Conservation (phyloP, 371 early-diverging fungal genomes). For the Blakeslea trispora region DNA sequence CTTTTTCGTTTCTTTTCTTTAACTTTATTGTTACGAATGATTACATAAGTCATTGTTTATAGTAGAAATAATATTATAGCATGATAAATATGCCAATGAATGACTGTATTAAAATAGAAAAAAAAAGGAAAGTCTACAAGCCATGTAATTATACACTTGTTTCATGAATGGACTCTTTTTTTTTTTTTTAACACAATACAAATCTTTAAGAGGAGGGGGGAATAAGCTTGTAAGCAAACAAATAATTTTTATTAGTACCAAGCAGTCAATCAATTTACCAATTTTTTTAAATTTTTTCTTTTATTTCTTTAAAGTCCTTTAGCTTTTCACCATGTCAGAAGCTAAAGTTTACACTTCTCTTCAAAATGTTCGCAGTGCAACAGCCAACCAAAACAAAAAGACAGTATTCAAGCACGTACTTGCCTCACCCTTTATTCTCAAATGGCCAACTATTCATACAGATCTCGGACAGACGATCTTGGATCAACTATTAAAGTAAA, state of each 20-base stretch:
- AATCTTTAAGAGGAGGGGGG: too few species aligned
- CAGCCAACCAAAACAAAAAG: slow-evolving; percentile 21
- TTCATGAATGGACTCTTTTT: too few species aligned
- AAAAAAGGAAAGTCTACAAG: too few species aligned
- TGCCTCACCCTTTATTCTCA: slow-evolving; percentile 35
- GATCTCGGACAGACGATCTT: slow-evolving; percentile 25
- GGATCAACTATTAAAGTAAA: slow-evolving; percentile 29
- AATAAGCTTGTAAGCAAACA: too few species aligned
- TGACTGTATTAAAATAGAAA: too few species aligned
- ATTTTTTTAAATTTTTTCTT: neutral
- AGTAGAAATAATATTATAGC: too few species aligned
- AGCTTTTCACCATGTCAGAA: slow-evolving; percentile 6
- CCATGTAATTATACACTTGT: too few species aligned
- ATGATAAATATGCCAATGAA: too few species aligned
- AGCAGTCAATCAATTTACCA: too few species aligned
- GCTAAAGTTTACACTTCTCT: slow-evolving; percentile 3
- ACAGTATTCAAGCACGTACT: slow-evolving; percentile 36
- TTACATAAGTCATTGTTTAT: too few species aligned
- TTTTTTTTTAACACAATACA: too few species aligned
- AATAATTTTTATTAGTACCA: too few species aligned
- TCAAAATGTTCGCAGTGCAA: slow-evolving; percentile 16
- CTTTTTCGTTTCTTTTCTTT: neutral
- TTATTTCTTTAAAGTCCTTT: neutral
- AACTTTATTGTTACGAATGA: neutral
- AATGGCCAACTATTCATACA: slow-evolving; percentile 35